Evolutionary conservation across 768 basidiomycete genomes (phyloP).

Genomic region (Rhodotorula kratochvilovae): DNA sequence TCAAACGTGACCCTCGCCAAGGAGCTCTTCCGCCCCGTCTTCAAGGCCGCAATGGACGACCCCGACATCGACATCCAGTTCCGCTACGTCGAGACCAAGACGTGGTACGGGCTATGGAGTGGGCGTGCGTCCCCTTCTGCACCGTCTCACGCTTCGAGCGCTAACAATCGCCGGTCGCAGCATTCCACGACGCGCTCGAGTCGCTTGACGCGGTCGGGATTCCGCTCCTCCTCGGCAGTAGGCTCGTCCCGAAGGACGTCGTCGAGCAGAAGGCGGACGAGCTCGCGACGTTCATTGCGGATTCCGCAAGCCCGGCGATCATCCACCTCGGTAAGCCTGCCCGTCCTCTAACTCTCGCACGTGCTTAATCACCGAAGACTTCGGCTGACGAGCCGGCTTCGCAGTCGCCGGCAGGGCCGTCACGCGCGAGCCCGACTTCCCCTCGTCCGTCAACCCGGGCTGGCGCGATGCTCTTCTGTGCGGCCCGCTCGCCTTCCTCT

Average conservation of each 20-base stretch:
- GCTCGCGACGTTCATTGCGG: conserved; percentile 3
- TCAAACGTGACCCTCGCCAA: neutral
- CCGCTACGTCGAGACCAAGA: neutral
- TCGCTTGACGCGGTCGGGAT: conserved; percentile 15
- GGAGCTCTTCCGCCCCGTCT: conserved; percentile 2
- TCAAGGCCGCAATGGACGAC: neutral
- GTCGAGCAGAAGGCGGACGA: conserved; percentile 11
- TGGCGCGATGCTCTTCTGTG: conserved; percentile 18
- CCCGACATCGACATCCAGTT: neutral
- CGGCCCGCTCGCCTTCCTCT: neutral
- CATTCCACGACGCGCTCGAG: conserved; percentile 6
- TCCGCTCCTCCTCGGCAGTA: conserved; percentile 11
- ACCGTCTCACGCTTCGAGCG: too few relatives aligned
- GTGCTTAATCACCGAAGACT: neutral
- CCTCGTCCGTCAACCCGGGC: conserved; percentile 15
- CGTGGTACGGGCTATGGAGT: conserved; percentile 14
- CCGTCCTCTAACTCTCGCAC: neutral
- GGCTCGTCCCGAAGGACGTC: conserved; percentile 12
- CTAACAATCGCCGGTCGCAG: neutral
- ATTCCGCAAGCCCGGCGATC: neutral
- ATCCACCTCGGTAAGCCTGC: conserved; percentile 14
- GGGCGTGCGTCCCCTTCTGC: conserved; percentile 6
- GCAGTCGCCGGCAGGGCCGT: conserved; percentile 17
- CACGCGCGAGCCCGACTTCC: neutral
- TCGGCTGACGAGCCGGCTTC: neutral